Base-by-base conservation (phyloP, 176 grass and related monocot species). In the Avena atlantica region DNA sequence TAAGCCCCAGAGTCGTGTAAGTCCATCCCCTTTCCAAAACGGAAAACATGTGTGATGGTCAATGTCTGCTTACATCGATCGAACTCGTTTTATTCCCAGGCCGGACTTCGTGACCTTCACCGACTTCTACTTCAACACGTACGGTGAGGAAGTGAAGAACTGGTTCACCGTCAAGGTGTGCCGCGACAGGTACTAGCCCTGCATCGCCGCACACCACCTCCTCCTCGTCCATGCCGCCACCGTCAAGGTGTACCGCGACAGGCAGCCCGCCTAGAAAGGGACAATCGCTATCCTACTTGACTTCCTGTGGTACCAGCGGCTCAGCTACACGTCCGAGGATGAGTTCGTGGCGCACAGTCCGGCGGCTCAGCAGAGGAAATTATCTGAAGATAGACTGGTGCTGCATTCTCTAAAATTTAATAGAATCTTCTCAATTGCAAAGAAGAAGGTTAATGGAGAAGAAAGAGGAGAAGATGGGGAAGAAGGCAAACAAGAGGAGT, bases 281-380 rank as follows among this genome's bases (percentile, higher is more conserved):
- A 91, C 47, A 81, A 98, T 98, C 78, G 96, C 92, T 36, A 95
- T 95, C 79, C 96, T 98, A 16, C 89, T 95, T 6, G 92, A 98
- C 64, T 98, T 98, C 57, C 82, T 92, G 27, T 98, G 96, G 96
- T 92, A 95, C 8, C 92, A 98, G 78, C 67, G 87, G 67, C 91
- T 91, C 34, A 94, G 90, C 2, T 49, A 89, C 64, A 89, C 87
- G 12, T 64, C 73, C 1, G 91, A 87, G 16, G 96, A 94, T 25
- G 57, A 88, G 47, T 87, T 4, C 8, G 93, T 92, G 10, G 92
- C 93, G n/a, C 91, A 94, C 65, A 93, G 96, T 79, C 1, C 27
- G 27, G 27, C 27, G 27, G 27, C 27, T 29, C 27, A 29, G 27
- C 27, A 29, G 1, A 29, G 27, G 27, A 1, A 29, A 29, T 29